These are phyloP conservation scores for Leptomonas pyrrhocoris DNA, from an alignment of 208 protist genomes.

Conservation along the genomic window DNA sequence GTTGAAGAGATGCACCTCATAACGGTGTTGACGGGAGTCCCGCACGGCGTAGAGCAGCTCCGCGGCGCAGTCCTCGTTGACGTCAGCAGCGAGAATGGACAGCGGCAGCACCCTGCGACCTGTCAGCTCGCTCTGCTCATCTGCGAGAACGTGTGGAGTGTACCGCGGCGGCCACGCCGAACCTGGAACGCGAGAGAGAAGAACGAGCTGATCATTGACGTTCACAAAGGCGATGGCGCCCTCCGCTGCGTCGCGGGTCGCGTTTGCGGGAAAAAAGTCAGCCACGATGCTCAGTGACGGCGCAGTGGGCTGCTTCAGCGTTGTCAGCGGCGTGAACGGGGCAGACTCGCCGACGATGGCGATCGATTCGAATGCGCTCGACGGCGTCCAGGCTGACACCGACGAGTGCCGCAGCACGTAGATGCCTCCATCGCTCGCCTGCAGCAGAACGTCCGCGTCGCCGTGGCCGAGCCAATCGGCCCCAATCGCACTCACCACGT, in stretches of 20 bases:
- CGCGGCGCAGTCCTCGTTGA: slow-evolving; percentile 67
- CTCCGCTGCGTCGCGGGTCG: slow-evolving; percentile 8
- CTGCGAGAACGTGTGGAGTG: slow-evolving; percentile 15
- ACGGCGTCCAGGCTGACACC: background rate
- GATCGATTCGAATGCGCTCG: slow-evolving; percentile 1
- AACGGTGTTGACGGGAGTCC: slow-evolving; percentile 11
- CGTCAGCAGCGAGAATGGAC: slow-evolving; percentile 46
- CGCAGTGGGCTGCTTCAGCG: slow-evolving; percentile 5
- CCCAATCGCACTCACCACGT: slow-evolving; percentile 53
- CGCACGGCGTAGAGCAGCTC: slow-evolving; percentile 67
- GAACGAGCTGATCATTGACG: slow-evolving; percentile 22
- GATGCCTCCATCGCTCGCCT: slow-evolving; percentile 45
- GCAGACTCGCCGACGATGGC: background rate
- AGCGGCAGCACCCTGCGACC: slow-evolving; percentile 26
- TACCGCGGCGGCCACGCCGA: slow-evolving; percentile 19
- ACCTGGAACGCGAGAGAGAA: slow-evolving; percentile 14
- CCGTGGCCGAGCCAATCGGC: slow-evolving; percentile 50
- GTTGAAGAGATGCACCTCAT: slow-evolving; percentile 41
- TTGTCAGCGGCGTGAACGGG: background rate
- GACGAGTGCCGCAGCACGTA: slow-evolving; percentile 33
- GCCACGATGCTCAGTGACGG: slow-evolving; percentile 21
- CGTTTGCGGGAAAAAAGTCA: background rate
- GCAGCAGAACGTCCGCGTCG: slow-evolving; percentile 45
- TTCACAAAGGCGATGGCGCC: slow-evolving; percentile 42
- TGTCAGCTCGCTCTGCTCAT: slow-evolving; percentile 4